Conservation (phyloP, 768 basidiomycete genomes). For the Rhodotorula taiwanensis region DNA sequence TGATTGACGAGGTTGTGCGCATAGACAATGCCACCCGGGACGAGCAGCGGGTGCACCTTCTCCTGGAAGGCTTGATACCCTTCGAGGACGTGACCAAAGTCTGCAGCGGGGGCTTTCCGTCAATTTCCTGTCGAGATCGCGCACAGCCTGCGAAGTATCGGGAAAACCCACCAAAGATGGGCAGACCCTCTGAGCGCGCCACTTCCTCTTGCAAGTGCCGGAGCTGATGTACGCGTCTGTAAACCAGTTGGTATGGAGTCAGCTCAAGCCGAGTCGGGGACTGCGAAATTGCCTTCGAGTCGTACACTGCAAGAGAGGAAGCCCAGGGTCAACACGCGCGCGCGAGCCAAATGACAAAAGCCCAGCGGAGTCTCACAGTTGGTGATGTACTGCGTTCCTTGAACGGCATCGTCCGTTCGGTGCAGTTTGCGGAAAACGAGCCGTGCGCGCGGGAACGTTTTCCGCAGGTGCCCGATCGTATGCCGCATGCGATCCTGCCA, state of each 20-base stretch:
- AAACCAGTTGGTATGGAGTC: neutral
- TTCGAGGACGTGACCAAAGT: constrained; percentile 30
- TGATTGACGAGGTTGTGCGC: constrained; percentile 33
- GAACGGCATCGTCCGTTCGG: constrained; percentile 27
- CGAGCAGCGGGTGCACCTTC: constrained; percentile 32
- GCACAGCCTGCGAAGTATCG: neutral
- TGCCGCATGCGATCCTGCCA: constrained; percentile 35
- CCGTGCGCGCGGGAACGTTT: constrained; percentile 25
- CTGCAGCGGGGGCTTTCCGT: neutral
- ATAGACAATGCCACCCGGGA: constrained; percentile 32
- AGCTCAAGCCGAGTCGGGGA: neutral
- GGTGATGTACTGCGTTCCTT: constrained; percentile 36
- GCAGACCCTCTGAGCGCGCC: constrained; percentile 22
- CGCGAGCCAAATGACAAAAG: neutral
- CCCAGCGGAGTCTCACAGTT: constrained; percentile 14
- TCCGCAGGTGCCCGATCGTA: constrained; percentile 29
- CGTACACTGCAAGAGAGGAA: constrained; percentile 9
- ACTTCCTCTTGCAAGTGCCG: constrained; percentile 35
- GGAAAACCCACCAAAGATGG: constrained; percentile 23
- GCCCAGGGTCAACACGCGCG: too few species aligned
- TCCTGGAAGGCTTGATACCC: constrained; percentile 36
- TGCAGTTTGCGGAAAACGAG: constrained; percentile 34
- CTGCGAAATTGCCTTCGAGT: too few species aligned
- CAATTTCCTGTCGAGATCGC: neutral
- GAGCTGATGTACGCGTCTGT: constrained; percentile 33